Conservation (phyloP, 768 basidiomycete genomes). For the Chiua virens region DNA sequence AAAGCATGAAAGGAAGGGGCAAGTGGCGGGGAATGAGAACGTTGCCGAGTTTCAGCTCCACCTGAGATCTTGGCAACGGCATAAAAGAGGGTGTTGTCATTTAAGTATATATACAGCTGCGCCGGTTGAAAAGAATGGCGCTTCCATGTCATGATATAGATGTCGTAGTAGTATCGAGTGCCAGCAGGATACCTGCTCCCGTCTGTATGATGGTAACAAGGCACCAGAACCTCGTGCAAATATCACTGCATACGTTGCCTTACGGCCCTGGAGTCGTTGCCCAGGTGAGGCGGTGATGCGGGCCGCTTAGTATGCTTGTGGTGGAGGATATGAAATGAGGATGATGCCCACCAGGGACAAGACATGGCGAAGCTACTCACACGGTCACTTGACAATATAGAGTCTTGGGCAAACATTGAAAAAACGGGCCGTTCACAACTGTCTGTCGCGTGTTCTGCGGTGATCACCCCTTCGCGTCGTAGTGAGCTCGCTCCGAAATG, state of each 20-base stretch:
- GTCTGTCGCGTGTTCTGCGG: not conserved
- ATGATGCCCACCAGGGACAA: not conserved
- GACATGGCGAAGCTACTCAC: conserved; percentile 7
- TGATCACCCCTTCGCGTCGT: conserved; percentile 2
- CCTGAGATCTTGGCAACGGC: conserved; percentile 4
- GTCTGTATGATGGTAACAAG: not conserved
- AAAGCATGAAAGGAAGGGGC: conserved; percentile 3
- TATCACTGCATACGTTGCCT: conserved; percentile 15
- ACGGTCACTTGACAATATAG: not conserved
- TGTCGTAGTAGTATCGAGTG: no score
- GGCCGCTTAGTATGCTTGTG: conserved; percentile 17
- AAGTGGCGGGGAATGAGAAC: not conserved
- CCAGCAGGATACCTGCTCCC: no score
- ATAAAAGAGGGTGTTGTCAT: not conserved
- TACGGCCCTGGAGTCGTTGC: conserved; percentile 2
- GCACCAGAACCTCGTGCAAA: not conserved
- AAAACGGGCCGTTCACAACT: not conserved
- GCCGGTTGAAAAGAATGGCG: not conserved
- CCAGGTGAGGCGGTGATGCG: conserved; percentile 6
- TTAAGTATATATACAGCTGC: not conserved
- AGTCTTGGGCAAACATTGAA: conserved; percentile 23
- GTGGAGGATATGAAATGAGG: not conserved
- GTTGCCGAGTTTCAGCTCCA: conserved; percentile 4
- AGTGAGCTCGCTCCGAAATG: conserved; percentile 42
- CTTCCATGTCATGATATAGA: no score